Conservation (phyloP, 2,329 filamentous ascomycete genomes). For the Trichophyton simii region DNA sequence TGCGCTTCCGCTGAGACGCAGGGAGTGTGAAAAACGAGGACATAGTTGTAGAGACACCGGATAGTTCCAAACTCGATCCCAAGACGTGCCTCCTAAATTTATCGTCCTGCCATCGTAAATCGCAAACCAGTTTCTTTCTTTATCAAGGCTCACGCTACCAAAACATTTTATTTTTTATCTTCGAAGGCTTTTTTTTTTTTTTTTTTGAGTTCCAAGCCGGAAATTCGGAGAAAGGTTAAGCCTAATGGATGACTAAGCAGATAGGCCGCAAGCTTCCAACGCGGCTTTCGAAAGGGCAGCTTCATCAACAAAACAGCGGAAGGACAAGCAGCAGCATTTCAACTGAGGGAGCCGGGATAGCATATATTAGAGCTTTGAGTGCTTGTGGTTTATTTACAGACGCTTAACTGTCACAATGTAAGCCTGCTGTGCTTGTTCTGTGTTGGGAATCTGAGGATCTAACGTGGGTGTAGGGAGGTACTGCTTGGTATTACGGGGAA, state of each 20-base stretch:
- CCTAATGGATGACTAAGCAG: conserved; percentile 13
- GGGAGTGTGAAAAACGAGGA: conserved; percentile 93
- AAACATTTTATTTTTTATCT: conserved; percentile 8
- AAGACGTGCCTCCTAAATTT: not conserved
- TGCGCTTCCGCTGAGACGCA: conserved; percentile 79
- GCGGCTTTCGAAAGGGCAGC: conserved; percentile 15
- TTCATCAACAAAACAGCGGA: not conserved
- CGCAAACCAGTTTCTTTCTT: not conserved
- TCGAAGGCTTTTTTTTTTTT: not conserved
- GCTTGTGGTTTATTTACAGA: not conserved
- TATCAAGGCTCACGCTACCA: not conserved
- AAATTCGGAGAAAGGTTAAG: conserved; percentile 20
- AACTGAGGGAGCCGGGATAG: not conserved
- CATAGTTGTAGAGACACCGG: conserved; percentile 42
- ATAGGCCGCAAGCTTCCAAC: conserved; percentile 32
- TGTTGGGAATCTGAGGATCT: not conserved
- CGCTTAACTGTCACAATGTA: not conserved
- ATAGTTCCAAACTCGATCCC: not conserved
- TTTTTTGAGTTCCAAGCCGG: conserved; percentile 8
- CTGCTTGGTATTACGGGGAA: conserved; percentile 96
- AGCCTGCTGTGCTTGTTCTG: not conserved
- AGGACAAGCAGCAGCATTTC: not conserved
- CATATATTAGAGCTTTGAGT: not conserved
- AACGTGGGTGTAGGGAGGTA: conserved; percentile 60
- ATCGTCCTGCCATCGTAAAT: not conserved